A percentile compares a stretch with the other conserved stretches of the same genome.
Evolutionary conservation across 495 filamentous ascomycete genomes (phyloP).

Genomic region (Entonaema liquescens): DNA sequence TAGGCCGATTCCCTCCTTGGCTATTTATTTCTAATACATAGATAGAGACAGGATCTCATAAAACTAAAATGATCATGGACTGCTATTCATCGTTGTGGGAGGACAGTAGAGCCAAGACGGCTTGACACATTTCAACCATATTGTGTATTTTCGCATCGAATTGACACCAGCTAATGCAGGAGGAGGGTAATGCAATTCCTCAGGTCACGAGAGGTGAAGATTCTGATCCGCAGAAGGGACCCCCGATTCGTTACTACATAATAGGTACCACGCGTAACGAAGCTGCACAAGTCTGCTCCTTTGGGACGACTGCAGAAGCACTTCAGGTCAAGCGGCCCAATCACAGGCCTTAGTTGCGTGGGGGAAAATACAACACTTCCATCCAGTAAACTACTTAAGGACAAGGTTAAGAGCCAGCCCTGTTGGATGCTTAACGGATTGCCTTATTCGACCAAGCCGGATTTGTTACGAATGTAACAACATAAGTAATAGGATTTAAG

Average conservation of each 20-base stretch:
- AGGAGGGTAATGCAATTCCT: conserved; percentile 26
- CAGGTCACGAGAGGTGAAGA: conserved; percentile 43
- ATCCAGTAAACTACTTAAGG: conserved; percentile 22
- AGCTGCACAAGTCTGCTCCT: conserved; percentile 35
- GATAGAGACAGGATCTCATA: conserved; percentile 17
- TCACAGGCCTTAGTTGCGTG: conserved; percentile 28
- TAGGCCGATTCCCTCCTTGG: conserved; percentile 20
- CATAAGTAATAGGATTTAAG: conserved; percentile 23
- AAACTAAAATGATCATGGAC: neutral
- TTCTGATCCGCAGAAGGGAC: conserved; percentile 27
- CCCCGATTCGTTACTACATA: conserved; percentile 39
- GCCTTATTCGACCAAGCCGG: conserved; percentile 34
- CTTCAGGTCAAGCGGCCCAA: conserved; percentile 30
- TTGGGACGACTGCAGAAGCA: conserved; percentile 38
- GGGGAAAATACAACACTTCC: conserved; percentile 37
- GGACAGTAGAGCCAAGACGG: conserved; percentile 36
- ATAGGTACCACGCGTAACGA: conserved; percentile 34
- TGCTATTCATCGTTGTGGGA: conserved; percentile 6
- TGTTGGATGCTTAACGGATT: conserved; percentile 34
- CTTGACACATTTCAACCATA: conserved; percentile 39
- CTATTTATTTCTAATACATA: conserved; percentile 19
- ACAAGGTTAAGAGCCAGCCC: conserved; percentile 34
- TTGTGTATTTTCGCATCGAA: conserved; percentile 25
- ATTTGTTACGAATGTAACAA: conserved; percentile 36
- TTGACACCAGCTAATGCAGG: conserved; percentile 34